These are phyloP conservation scores for Fusarium citri DNA, from an alignment of 2,329 filamentous ascomycete genomes.

Conservation along the genomic window DNA sequence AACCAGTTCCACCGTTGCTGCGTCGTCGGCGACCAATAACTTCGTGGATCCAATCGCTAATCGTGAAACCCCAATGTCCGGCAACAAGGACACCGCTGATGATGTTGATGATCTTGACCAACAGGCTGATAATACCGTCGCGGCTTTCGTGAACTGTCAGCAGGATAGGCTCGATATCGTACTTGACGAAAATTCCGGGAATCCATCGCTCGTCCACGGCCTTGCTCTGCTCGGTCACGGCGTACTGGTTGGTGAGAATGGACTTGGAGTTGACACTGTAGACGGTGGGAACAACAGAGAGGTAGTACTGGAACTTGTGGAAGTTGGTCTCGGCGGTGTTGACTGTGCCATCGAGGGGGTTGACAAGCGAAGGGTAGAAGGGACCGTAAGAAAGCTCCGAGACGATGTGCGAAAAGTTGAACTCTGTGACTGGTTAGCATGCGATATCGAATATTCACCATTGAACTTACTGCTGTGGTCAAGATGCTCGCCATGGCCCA, in stretches of 20 bases:
- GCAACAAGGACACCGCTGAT: slow-evolving; percentile 91
- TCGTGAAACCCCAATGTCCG: slow-evolving; percentile 90
- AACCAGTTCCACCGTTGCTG: slow-evolving; percentile 59
- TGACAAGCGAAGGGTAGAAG: slow-evolving; percentile 93
- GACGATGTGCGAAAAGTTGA: slow-evolving; percentile 98
- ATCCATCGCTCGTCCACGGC: slow-evolving; percentile 75
- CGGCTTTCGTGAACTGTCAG: slow-evolving; percentile 86
- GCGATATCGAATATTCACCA: background rate
- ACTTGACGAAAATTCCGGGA: slow-evolving; percentile 97
- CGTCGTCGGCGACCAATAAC: slow-evolving; percentile 63
- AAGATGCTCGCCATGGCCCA: slow-evolving; percentile 79
- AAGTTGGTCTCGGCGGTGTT: slow-evolving; percentile 81
- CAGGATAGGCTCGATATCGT: slow-evolving; percentile 96
- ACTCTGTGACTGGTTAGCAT: slow-evolving; percentile 64
- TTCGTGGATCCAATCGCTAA: slow-evolving; percentile 78
- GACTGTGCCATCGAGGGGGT: slow-evolving; percentile 93
- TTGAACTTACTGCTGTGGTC: slow-evolving; percentile 77
- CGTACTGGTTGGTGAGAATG: slow-evolving; percentile 96
- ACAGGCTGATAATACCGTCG: slow-evolving; percentile 77
- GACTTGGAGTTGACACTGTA: slow-evolving; percentile 78
- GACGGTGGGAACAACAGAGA: slow-evolving; percentile 93
- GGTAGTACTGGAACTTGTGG: slow-evolving; percentile 98
- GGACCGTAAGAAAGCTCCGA: slow-evolving; percentile 96
- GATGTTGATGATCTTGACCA: slow-evolving; percentile 90
- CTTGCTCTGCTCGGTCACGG: slow-evolving; percentile 88